These are phyloP conservation scores for Pythium dissotocum DNA, from an alignment of 352 stramenopile species.

Conservation along the genomic window DNA sequence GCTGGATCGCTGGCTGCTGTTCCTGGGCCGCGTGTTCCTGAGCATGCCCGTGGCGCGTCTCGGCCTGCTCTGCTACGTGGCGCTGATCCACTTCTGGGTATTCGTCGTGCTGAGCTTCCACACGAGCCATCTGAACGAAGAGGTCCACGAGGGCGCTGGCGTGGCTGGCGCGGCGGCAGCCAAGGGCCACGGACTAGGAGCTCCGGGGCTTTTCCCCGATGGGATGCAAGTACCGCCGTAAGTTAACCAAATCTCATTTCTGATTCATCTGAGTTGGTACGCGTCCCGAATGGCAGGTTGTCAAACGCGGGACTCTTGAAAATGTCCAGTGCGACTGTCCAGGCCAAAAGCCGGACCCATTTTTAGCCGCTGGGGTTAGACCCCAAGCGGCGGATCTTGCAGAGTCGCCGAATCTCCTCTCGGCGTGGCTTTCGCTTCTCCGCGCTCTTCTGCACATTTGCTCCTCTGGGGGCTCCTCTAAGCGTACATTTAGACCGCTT, in stretches of 20 bases:
- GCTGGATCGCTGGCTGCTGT: conserved; percentile 74
- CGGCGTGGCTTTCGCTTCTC: not conserved
- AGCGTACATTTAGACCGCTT: not conserved
- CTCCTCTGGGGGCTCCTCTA: not conserved
- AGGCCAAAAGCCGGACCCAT: not conserved
- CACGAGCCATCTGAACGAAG: conserved; percentile 82
- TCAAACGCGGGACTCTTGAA: conserved; percentile 13
- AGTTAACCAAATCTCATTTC: conserved; percentile 32
- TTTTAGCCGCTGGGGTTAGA: not conserved
- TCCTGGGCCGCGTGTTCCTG: conserved; percentile 78
- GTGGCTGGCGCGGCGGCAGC: conserved; percentile 28
- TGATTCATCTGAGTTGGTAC: conserved; percentile 14
- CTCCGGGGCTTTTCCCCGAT: conserved; percentile 25
- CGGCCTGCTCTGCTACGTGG: conserved; percentile 71
- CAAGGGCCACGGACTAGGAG: conserved; percentile 24
- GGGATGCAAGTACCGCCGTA: conserved; percentile 33
- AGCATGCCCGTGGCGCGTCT: conserved; percentile 75
- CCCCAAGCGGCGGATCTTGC: conserved; percentile 2
- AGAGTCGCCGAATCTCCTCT: not conserved
- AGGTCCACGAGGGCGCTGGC: conserved; percentile 47
- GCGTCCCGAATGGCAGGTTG: not conserved
- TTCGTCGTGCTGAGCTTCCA: conserved; percentile 88
- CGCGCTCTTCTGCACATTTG: not conserved
- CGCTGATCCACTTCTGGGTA: conserved; percentile 84
- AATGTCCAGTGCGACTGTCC: conserved; percentile 10